Conservation (phyloP, 306 rosid species). For the Rubus idaeus region DNA sequence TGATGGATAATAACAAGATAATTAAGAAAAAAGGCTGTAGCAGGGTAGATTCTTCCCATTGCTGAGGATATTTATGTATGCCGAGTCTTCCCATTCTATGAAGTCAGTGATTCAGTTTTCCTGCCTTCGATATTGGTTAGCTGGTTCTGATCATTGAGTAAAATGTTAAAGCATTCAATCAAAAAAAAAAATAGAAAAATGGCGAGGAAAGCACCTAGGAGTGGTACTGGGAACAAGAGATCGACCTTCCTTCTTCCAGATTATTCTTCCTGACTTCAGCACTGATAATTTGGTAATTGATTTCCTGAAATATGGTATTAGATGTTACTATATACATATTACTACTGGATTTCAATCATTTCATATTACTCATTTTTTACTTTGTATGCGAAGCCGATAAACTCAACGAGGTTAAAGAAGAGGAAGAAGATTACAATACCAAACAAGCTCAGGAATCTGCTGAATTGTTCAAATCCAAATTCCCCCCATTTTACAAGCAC, state of each 20-base stretch:
- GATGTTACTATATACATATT: too few relatives aligned
- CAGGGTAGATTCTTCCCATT: neutral
- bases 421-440: neutral
- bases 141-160: too few relatives aligned
- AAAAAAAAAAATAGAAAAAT: too few relatives aligned
- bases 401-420: neutral
- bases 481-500: too few relatives aligned
- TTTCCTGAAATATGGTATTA: neutral
- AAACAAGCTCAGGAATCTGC: neutral
- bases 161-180: too few relatives aligned
- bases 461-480: constrained; percentile 9
- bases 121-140: too few relatives aligned
- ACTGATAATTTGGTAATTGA: too few relatives aligned
- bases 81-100: neutral
- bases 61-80: neutral
- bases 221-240: too few relatives aligned
- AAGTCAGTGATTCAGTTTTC: too few relatives aligned
- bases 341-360: neutral
- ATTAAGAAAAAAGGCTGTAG: neutral
- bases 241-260: too few relatives aligned
- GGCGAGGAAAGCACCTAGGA: too few relatives aligned
- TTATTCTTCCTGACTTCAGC: too few relatives aligned
- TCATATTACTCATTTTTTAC: neutral
- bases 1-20: neutral
- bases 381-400: neutral